Evolutionary conservation across 768 basidiomycete genomes (phyloP).

Genomic region (Xerocomus brunneocitrinus): DNA sequence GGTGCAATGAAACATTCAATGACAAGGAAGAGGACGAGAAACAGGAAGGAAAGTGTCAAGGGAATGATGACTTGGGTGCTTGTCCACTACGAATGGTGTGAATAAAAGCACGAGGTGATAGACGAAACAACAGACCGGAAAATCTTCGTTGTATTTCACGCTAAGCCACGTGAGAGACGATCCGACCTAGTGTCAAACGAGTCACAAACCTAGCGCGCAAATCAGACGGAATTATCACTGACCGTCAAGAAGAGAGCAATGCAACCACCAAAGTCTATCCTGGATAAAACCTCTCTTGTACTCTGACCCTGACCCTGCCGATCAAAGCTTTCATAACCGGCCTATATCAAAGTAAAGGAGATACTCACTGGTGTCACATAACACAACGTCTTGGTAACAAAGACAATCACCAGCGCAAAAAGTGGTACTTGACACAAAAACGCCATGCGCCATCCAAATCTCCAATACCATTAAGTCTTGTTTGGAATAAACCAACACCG

Average conservation of each 20-base stretch:
- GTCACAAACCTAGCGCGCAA: background rate
- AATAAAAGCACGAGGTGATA: background rate
- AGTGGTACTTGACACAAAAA: constrained; percentile 70
- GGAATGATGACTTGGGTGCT: constrained; percentile 49
- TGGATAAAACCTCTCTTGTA: constrained; percentile 59
- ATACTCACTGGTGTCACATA: constrained; percentile 62
- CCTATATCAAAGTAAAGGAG: background rate
- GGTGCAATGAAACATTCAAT: constrained; percentile 57
- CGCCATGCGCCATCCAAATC: constrained; percentile 73
- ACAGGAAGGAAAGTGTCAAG: constrained; percentile 39
- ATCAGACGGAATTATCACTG: constrained; percentile 13
- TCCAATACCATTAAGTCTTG: constrained; percentile 18
- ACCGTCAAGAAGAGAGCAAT: constrained; percentile 55
- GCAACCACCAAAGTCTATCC: constrained; percentile 79
- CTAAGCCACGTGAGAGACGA: constrained; percentile 68
- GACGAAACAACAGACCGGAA: constrained; percentile 39
- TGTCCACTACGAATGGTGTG: constrained; percentile 43
- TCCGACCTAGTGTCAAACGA: constrained; percentile 37
- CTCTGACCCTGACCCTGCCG: constrained; percentile 61
- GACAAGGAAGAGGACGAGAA: constrained; percentile 50
- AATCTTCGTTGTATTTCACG: constrained; percentile 61
- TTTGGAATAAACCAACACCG: background rate
- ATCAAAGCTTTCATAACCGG: background rate
- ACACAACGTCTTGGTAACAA: constrained; percentile 44
- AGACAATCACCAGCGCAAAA: constrained; percentile 48